A percentile compares a stretch with the other conserved stretches of the same genome.
Evolutionary conservation across 2,329 filamentous ascomycete species (phyloP).

Genomic region (Hymenoscyphus salicellus): DNA sequence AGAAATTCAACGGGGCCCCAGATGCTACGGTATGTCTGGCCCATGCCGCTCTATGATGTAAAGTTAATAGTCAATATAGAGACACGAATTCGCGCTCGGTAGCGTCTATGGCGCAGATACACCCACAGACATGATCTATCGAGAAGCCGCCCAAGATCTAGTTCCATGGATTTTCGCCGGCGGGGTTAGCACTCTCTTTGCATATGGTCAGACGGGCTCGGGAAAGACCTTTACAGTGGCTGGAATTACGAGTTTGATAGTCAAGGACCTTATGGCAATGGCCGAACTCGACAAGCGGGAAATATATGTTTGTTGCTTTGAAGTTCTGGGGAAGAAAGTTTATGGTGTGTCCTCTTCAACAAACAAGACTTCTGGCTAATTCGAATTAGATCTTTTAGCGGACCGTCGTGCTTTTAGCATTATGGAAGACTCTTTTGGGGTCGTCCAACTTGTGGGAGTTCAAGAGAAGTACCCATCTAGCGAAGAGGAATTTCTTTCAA

Average conservation of each 20-base stretch:
- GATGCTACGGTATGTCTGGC: neutral
- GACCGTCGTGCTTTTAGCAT: slow-evolving; percentile 42
- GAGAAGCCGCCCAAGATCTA: slow-evolving; percentile 12
- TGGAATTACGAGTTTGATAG: slow-evolving; percentile 42
- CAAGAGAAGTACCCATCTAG: slow-evolving; percentile 39
- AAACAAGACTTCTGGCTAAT: slow-evolving; percentile 7
- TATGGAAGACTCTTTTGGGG: slow-evolving; percentile 46
- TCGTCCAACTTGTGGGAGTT: slow-evolving; percentile 45
- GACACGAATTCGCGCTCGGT: slow-evolving; percentile 1
- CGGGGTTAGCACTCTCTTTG: slow-evolving; percentile 42
- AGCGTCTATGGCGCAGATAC: slow-evolving; percentile 12
- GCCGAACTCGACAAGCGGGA: slow-evolving; percentile 74
- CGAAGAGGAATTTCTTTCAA: slow-evolving; percentile 67
- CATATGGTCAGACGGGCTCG: slow-evolving; percentile 49
- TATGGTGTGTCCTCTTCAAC: neutral
- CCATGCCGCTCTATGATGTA: neutral
- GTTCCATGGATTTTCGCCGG: slow-evolving; percentile 15
- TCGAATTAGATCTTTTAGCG: slow-evolving; percentile 41
- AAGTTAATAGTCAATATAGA: no score
- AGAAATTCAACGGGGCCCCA: neutral
- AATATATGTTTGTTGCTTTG: slow-evolving; percentile 88
- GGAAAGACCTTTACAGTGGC: slow-evolving; percentile 48
- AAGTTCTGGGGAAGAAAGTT: slow-evolving; percentile 80
- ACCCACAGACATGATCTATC: slow-evolving; percentile 21
- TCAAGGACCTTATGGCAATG: slow-evolving; percentile 70